phyloP scores from a whole-genome alignment of 2,329 filamentous ascomycete genomes.

The Zasmidium citrigriseum region DNA sequence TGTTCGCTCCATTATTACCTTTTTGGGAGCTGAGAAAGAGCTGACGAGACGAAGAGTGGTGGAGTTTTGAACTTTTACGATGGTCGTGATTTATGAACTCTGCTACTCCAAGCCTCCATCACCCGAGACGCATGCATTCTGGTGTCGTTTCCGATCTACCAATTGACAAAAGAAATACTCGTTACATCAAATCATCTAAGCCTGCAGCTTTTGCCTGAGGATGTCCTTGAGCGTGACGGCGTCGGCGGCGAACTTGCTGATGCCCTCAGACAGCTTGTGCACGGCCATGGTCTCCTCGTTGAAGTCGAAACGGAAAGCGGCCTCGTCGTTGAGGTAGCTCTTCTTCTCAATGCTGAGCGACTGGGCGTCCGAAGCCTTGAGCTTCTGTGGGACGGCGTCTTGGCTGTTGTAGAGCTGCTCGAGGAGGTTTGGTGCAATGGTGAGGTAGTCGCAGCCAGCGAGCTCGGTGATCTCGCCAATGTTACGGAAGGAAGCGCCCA shows the following conservation, averaged over 20 bases:
- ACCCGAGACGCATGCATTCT: constrained; percentile 3
- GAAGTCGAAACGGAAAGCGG: constrained; percentile 95
- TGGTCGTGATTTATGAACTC: background rate
- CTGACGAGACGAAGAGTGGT: background rate
- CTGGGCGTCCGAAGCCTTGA: constrained; percentile 68
- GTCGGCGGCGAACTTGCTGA: constrained; percentile 98
- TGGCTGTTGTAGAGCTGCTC: constrained; percentile 89
- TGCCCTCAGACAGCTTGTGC: constrained; percentile 98
- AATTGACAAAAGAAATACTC: constrained; percentile 5
- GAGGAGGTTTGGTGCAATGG: constrained; percentile 92
- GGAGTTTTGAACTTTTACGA: background rate
- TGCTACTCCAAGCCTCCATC: background rate
- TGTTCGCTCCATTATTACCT: background rate
- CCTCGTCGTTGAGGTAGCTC: constrained; percentile 86
- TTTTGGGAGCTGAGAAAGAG: background rate
- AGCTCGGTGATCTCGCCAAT: constrained; percentile 96
- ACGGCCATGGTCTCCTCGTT: constrained; percentile 99
- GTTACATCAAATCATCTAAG: constrained; percentile 17
- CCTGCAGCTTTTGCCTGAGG: constrained; percentile 77
- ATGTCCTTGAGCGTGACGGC: constrained; percentile 91
- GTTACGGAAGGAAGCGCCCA: constrained; percentile 98
- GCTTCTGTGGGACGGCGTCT: constrained; percentile 86
- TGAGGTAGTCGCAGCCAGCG: constrained; percentile 97
- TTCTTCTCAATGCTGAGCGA: constrained; percentile 81
- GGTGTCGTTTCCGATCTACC: constrained; percentile 4